Evolutionary conservation across 2,329 filamentous ascomycete species (phyloP), one percentile per base, ranked within the genome.

Genomic region (Paracoccidioides brasiliensis): DNA sequence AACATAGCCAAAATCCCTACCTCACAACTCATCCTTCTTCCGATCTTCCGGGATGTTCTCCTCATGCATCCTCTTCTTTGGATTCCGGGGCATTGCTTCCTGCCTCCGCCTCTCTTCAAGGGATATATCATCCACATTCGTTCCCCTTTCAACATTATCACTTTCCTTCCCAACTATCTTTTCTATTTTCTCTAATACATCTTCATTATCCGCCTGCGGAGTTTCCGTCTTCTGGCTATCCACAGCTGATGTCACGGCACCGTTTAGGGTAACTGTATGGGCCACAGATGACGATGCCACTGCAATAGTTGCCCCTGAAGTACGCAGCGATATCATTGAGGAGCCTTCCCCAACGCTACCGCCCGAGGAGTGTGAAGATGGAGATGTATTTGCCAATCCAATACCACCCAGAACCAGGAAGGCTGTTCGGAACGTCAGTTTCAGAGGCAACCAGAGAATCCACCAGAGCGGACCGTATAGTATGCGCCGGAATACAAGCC

Each of bases 381-480:
- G 22, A 33, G 52, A 22, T 43, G 32, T 12, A 38, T 33, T 32
- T 9, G 33, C 41, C 12, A 45, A 28, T 28, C 52, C 43, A 7
- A 44, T 22, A 10, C 41, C 52, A 37, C 76, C 75, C 28, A 85
- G 70, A 2, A 83, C 72, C 14, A 77, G 76, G 57, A 83, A 74
- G 12, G 79, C 69, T 53, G 80, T 68, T 33, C 79, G 82, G 64
- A 84, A 84, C 9, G 84, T 60, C 22, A 87, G 68, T 63, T 83
- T 83, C n/a, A 91, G 63, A 1, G 91, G 91, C 56, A 93, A 74
- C 80, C 87, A 91, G 30, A 96, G 71, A 28, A 97, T 76, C 87
- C 89, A 93, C 84, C 88, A 94, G 56, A 88, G 71, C 1, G 93
- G 93, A 0, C 93, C 91, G 73, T 94, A 98, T 6, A 98, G 67